Base-by-base conservation (phyloP, 371 early-diverging fungal genomes). In the Actinomortierella wolfii region DNA sequence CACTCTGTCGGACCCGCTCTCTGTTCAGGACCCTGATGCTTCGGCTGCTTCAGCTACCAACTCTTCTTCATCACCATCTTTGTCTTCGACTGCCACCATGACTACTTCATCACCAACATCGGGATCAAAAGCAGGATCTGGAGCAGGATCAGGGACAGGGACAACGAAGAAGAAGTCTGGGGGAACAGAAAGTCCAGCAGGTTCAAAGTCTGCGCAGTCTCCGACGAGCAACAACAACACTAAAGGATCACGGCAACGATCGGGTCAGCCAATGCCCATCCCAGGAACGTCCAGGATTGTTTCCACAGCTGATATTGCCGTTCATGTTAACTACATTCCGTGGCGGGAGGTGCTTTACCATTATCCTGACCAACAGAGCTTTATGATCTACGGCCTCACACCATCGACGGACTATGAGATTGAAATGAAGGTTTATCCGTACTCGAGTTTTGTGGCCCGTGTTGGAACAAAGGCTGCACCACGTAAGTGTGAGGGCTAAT, bases 331-430 rank as follows among this genome's bases (percentile, higher is more conserved):
- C 34, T 73, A 62, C 56, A 73, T 73, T 21, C 74, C 74, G 0
- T 73, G 74, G 74, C 67, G 56, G 42, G 67, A 73, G 49, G 74
- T 73, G 2, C 74, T 59, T 21, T 73, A 73, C 45, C 74, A 73
- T 39, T 67, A 62, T 18, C 74, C 74, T 18, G 74, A 66, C 50
- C 67, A 73, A 15, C 74, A 73, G 28, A 73, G 67, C n/a, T 73
- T 73, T 34, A 67, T 63, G 0, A 21, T 73, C 1, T 73, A 59
- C 50, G 74, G 74, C 17, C 59, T 73, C 24, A 73, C 74, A 8
- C 74, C 74, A 3, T 66, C 74, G 17, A 73, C 74, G 1, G 74
- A 73, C 34, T 73, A 73, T 48, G 74, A 73, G 57, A 66, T 73
- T 34, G 67, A 66, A 48, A 73, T 73, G 74, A 66, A 55, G 17